Evolutionary conservation across 345 rosid genomes (phyloP), one percentile per base, ranked within the genome.

Genomic region (Gossypium thurberi): DNA sequence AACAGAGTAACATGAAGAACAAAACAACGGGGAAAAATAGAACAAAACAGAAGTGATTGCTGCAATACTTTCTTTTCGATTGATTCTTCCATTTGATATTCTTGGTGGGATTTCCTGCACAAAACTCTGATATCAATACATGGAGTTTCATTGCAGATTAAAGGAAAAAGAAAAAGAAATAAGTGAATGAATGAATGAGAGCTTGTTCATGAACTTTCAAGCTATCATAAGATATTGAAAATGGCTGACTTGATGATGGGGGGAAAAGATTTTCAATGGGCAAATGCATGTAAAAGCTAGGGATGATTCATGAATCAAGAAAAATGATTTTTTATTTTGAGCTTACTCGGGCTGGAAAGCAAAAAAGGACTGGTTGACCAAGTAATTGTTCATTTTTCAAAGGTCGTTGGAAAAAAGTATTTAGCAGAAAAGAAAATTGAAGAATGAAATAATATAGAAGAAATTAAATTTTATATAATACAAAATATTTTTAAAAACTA

Each of bases 21-120:
- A 60, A 8, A 56, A 68, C n/a, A 68, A 61, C 11, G 44, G 53
- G 11, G n/a, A 55, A 44, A 15, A 79, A 47, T 28, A 79, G n/a
- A 10, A 68, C 55, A 28, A 65, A 48, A 75, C 81, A 43, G 43
- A 69, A 44, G 15, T 11, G 50, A 5, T 28, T 63, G 60, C 37
- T 0, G 52, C 69, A 6, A 0, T 17, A 17, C 17, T 51, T 51
- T 5, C 65, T 33, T 37, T 37, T 47, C 25, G 71, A 10, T 10
- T 42, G 25, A 25, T 42, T 43, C 43, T 55, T 74, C 77, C 65
- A 74, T 74, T 25, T 66, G 52, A 11, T 11, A 12, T 47, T 44
- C 57, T 37, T 74, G 55, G 18, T 56, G 72, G 59, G 59, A 2
- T 72, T 58, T 26, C 46, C 26, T 11, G 18, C 42, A 46, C 33